Percentiles rank a stretch among this genome's conserved stretches.
phyloP scores from a whole-genome alignment of 768 basidiomycete species.

The Macrolepiota dolichaula region DNA sequence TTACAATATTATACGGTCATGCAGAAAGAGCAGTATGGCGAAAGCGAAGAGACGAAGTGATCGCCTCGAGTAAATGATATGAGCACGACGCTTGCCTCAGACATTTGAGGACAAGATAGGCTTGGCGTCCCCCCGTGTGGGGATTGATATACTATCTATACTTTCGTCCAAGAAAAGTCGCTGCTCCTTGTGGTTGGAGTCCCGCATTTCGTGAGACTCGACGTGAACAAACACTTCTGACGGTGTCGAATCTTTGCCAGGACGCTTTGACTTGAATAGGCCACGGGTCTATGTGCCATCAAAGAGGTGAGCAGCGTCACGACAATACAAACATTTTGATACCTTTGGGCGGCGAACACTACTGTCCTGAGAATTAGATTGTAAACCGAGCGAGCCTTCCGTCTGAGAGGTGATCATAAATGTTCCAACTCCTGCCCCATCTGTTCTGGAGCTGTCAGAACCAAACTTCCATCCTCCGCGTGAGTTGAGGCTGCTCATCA shows the following conservation, averaged over 20 bases:
- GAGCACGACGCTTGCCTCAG: background rate
- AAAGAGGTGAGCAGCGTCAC: too few species aligned
- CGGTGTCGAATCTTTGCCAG: background rate
- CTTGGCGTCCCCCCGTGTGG: background rate
- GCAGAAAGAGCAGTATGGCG: too few species aligned
- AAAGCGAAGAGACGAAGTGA: too few species aligned
- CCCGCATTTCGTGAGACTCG: slow-evolving; percentile 7
- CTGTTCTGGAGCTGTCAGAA: background rate
- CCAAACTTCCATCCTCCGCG: background rate
- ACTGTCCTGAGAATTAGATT: background rate
- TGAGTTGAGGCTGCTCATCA: background rate
- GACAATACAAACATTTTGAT: background rate
- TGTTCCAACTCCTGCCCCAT: background rate
- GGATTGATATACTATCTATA: background rate
- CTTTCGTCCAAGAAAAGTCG: background rate
- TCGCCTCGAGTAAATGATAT: background rate
- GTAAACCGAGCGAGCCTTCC: background rate
- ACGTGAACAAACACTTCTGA: slow-evolving; percentile 5
- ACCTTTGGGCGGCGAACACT: background rate
- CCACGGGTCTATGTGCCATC: background rate
- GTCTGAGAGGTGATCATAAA: background rate
- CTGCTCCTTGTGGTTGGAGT: background rate
- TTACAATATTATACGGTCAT: too few species aligned
- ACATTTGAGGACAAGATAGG: background rate
- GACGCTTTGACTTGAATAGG: background rate